These are phyloP conservation scores for Termitomyces titanicus DNA, from an alignment of 768 basidiomycete genomes.

Conservation along the genomic window DNA sequence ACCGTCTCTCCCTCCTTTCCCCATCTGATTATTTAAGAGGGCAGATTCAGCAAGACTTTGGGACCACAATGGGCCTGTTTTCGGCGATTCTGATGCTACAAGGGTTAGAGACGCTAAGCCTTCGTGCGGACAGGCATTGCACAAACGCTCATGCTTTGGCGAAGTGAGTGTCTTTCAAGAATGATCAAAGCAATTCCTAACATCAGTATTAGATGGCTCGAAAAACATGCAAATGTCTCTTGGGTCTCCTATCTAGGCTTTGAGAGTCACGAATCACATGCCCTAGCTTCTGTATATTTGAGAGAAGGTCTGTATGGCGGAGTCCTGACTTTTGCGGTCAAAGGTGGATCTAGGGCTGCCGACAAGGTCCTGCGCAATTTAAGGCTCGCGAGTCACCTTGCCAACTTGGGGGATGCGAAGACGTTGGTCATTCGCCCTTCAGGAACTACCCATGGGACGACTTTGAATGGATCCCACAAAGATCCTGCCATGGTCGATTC, in stretches of 20 bases:
- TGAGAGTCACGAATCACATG: conserved; percentile 29
- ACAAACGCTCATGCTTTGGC: conserved; percentile 72
- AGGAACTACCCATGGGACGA: not conserved
- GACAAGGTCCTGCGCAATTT: conserved; percentile 32
- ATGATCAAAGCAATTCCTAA: not conserved
- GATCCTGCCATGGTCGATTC: not conserved
- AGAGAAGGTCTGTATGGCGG: conserved; percentile 30
- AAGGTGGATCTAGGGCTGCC: conserved; percentile 23
- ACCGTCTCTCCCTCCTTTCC: no score
- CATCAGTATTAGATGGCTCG: conserved; percentile 23
- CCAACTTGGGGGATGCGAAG: conserved; percentile 21
- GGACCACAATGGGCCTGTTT: not conserved
- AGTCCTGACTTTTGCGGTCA: conserved; percentile 36
- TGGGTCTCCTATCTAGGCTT: conserved; percentile 41
- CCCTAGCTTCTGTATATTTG: conserved; percentile 25
- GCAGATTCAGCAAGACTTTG: conserved; percentile 15
- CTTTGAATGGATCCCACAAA: not conserved
- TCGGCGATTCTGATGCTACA: not conserved
- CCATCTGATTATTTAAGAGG: not conserved
- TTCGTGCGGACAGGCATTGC: conserved; percentile 68
- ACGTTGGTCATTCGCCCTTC: conserved; percentile 1
- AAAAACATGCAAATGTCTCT: conserved; percentile 28
- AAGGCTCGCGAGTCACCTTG: conserved; percentile 30
- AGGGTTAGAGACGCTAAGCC: conserved; percentile 63
- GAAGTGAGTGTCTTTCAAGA: conserved; percentile 20